Evolutionary conservation across 2,329 filamentous ascomycete genomes (phyloP).

Genomic region (Pestalotiopsis sp.): DNA sequence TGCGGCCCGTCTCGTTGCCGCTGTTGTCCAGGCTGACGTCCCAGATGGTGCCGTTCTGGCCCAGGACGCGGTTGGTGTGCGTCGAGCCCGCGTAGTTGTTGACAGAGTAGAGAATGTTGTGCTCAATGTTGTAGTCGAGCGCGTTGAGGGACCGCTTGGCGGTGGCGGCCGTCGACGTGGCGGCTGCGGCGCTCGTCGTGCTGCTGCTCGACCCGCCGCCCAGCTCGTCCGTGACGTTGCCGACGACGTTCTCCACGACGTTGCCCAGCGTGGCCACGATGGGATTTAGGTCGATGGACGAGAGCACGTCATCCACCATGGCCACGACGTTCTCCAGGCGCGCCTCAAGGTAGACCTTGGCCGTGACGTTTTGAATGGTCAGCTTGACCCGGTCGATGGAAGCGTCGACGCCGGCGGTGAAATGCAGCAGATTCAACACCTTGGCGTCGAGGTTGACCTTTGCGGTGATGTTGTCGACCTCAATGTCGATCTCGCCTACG

Average conservation of each 20-base stretch:
- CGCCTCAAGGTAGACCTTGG: constrained; percentile 60
- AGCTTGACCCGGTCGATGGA: constrained; percentile 58
- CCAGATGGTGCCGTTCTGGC: constrained; percentile 55
- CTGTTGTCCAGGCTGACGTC: constrained; percentile 57
- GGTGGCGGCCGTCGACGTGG: constrained; percentile 17
- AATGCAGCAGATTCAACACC: constrained; percentile 58
- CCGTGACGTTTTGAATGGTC: constrained; percentile 58
- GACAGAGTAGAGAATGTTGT: constrained; percentile 62
- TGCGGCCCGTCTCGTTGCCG: constrained; percentile 44
- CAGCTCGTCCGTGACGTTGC: constrained; percentile 35
- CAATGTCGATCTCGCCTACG: constrained; percentile 60
- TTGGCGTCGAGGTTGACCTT: constrained; percentile 62
- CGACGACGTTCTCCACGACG: constrained; percentile 48
- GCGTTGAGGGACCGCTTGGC: constrained; percentile 19
- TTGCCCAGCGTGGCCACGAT: constrained; percentile 57
- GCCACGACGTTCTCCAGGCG: constrained; percentile 59
- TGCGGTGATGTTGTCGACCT: constrained; percentile 61
- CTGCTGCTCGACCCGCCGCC: constrained; percentile 26
- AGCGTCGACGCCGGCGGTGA: constrained; percentile 63
- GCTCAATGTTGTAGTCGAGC: constrained; percentile 47
- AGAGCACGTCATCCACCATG: constrained; percentile 61
- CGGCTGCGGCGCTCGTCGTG: constrained; percentile 18
- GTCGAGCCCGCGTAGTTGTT: constrained; percentile 60
- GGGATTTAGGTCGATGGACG: constrained; percentile 62
- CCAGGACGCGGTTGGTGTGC: constrained; percentile 58